A percentile compares a stretch with the other conserved stretches of the same genome.
These are phyloP conservation scores for Linum usitatissimum DNA, from an alignment of 345 rosid species.

Conservation along the genomic window DNA sequence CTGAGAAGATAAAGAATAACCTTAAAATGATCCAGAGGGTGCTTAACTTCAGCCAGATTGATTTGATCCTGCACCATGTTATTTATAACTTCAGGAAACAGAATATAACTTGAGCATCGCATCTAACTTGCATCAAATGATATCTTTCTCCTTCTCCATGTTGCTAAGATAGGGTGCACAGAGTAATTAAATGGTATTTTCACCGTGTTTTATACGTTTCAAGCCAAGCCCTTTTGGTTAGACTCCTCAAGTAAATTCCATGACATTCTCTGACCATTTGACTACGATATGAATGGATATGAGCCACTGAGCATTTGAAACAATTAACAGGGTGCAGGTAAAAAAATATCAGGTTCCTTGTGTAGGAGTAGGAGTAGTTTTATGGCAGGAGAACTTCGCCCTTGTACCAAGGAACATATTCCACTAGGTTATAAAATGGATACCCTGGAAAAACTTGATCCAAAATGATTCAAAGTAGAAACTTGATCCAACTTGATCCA, in stretches of 20 bases:
- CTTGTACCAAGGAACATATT: background rate
- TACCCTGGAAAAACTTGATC: background rate
- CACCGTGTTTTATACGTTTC: no score
- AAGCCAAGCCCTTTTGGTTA: no score
- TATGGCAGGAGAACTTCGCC: no score
- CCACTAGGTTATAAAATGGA: background rate
- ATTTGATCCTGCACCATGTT: conserved; percentile 69
- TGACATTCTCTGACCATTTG: no score
- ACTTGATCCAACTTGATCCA: no score
- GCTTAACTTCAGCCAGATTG: conserved; percentile 77
- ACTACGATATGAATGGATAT: no score
- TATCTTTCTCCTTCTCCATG: background rate
- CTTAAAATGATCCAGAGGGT: conserved; percentile 78
- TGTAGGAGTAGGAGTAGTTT: no score
- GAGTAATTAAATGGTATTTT: no score
- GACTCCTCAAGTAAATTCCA: no score
- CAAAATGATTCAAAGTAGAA: background rate
- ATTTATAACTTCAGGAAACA: background rate
- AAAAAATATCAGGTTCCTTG: no score
- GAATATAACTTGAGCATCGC: background rate
- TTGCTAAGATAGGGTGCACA: background rate
- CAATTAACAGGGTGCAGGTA: no score
- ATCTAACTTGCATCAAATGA: background rate
- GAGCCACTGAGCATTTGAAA: no score
- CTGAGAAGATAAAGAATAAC: conserved; percentile 21